Base-by-base conservation (phyloP, 176 grass and related monocot genomes). In the Hyparrhenia diplandra region DNA sequence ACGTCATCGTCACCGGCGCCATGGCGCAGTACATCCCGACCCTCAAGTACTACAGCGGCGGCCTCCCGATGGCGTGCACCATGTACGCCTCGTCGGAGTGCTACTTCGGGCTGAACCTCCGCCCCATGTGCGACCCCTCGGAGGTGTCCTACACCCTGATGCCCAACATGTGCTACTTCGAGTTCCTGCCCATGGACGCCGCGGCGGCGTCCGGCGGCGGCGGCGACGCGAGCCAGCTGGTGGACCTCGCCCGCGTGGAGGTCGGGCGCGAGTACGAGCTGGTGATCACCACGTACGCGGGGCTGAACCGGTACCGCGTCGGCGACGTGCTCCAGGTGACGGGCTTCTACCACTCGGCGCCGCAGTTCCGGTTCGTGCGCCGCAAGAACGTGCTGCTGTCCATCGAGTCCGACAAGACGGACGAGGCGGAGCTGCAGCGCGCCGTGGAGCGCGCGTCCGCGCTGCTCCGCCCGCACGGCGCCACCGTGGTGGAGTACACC, bases 91-190 rank as follows among this genome's bases (percentile, higher is more conserved):
- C 95, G 0, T 98, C 95, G 0, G 95, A 98, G 84, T 98, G 95
- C 70, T 98, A 95, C 82, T 98, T 98, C 61, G 95, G 95, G 10
- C 57, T 98, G 4, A 98, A 98, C 87, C 95, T 95, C 45, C 75
- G 88, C 17, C 95, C 95, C 31, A 92, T 95, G 75, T 98, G 95
- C 82, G 75, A 87, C 68, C 95, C 95, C 0, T 88, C 92, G 0
- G 92, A 98, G 65, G 92, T 98, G 20, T 91, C 95, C 40, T 98
- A 98, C 92, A 98, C 95, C 82, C 94, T 98, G 88, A 91, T 98
- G 95, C 95, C 95, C 31, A 98, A 94, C 90, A 98, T 98, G 95
- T 93, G 80, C 75, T 98, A 98, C 90, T 98, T 98, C 83, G 95
- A 98, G 86, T 98, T 98, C 82, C 85, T 98, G 31, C 87, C 92